Conservation (phyloP, 2,329 filamentous ascomycete species). For the Neobulgaria alba region DNA sequence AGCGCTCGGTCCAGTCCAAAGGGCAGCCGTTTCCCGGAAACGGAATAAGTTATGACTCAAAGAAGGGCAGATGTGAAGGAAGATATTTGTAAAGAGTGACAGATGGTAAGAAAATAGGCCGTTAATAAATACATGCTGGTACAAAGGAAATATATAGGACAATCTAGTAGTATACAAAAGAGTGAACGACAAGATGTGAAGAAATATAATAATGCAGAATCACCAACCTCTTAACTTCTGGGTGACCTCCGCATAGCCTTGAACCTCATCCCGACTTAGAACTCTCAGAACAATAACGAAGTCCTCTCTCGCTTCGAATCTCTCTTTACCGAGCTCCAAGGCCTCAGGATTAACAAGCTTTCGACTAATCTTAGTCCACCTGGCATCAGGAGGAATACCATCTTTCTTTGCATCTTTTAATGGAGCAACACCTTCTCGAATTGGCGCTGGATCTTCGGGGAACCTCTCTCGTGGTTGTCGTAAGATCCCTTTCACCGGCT, state of each 20-base stretch:
- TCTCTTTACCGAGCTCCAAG: constrained; percentile 75
- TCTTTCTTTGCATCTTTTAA: constrained; percentile 77
- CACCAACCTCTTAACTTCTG: constrained; percentile 67
- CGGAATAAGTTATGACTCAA: too few relatives aligned
- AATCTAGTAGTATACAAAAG: neutral
- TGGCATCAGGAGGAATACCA: constrained; percentile 67
- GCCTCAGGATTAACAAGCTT: constrained; percentile 85
- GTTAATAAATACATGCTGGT: neutral
- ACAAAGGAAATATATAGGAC: neutral
- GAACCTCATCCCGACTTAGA: constrained; percentile 80
- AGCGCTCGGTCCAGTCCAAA: too few relatives aligned
- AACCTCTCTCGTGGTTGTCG: constrained; percentile 76
- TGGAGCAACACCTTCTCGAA: constrained; percentile 87
- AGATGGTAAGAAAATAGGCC: neutral
- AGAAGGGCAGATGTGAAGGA: too few relatives aligned
- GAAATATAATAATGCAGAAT: neutral
- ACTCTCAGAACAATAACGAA: constrained; percentile 91
- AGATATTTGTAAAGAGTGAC: too few relatives aligned
- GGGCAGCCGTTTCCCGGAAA: too few relatives aligned
- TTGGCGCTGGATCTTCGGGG: constrained; percentile 74
- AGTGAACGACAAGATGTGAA: neutral
- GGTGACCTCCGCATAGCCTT: constrained; percentile 75
- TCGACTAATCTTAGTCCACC: constrained; percentile 90
- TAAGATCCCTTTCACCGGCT: constrained; percentile 74
- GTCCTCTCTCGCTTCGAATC: constrained; percentile 85